These are phyloP conservation scores for Penicillium sp. DNA, from an alignment of 2,329 filamentous ascomycete species.

Conservation along the genomic window DNA sequence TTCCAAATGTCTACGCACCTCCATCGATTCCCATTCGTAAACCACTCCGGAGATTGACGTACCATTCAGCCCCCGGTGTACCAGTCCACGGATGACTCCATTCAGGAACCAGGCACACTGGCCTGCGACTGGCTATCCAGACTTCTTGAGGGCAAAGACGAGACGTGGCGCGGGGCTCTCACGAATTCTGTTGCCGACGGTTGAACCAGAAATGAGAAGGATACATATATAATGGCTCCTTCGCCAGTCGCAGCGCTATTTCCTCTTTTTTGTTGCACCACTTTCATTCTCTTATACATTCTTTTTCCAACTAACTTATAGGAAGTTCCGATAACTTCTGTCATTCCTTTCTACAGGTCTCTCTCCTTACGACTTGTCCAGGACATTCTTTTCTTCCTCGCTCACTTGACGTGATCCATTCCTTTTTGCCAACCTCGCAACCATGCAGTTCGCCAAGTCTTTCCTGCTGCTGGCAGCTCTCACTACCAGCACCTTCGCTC, in stretches of 20 bases:
- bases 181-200: background rate
- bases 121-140: constrained; percentile 3
- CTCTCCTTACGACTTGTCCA: constrained; percentile 7
- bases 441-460: constrained; percentile 37
- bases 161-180: constrained; percentile 3
- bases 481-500: constrained; percentile 26
- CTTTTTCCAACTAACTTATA: constrained; percentile 4
- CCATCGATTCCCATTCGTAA: constrained; percentile 2
- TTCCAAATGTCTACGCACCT: background rate
- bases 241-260: background rate
- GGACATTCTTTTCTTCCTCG: constrained; percentile 1
- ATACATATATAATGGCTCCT: constrained; percentile 1
- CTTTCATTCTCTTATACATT: constrained; percentile 18
- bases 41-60: constrained; percentile 13
- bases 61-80: background rate
- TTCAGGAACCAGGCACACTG: constrained; percentile 18
- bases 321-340: constrained; percentile 17
- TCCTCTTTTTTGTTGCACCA: background rate
- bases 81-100: constrained; percentile 9
- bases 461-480: constrained; percentile 37
- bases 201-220: background rate
- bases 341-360: constrained; percentile 16
- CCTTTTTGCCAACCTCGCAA: constrained; percentile 9
- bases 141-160: background rate
- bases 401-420: constrained; percentile 14